phyloP scores from a whole-genome alignment of 495 filamentous ascomycete species.

The Viridothelium virens region DNA sequence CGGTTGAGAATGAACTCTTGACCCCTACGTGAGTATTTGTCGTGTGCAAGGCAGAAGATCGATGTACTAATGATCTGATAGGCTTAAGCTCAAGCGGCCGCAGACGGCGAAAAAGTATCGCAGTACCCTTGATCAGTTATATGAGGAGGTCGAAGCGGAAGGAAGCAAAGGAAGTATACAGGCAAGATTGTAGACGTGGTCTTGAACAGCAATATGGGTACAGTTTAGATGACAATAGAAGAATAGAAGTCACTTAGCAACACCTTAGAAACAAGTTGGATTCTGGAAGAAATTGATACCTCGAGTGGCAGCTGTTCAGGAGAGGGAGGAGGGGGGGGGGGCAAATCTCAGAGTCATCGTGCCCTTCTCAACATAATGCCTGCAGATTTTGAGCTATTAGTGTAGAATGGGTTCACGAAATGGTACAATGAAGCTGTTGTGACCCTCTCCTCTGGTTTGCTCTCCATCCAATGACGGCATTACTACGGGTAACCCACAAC shows the following conservation, averaged over 20 bases:
- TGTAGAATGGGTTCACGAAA: not conserved
- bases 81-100: slow-evolving; percentile 89
- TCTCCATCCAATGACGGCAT: too few species aligned
- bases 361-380: not conserved
- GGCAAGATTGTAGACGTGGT: slow-evolving; percentile 45
- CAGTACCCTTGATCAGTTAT: slow-evolving; percentile 67
- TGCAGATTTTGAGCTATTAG: not conserved
- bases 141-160: slow-evolving; percentile 50
- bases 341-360: too few species aligned
- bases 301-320: too few species aligned
- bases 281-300: too few species aligned
- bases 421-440: not conserved
- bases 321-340: too few species aligned
- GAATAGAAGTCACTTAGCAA: not conserved
- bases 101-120: slow-evolving; percentile 75
- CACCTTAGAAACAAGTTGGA: too few species aligned
- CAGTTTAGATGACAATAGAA: not conserved
- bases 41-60: slow-evolving; percentile 5
- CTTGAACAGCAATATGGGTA: not conserved
- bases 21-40: slow-evolving; percentile 80
- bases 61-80: slow-evolving; percentile 41
- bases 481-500: too few species aligned
- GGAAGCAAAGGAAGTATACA: slow-evolving; percentile 32
- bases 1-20: slow-evolving; percentile 85
- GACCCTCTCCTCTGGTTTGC: not conserved